Evolutionary conservation across 2,329 filamentous ascomycete species (phyloP).

Genomic region (Penicillium sp.): DNA sequence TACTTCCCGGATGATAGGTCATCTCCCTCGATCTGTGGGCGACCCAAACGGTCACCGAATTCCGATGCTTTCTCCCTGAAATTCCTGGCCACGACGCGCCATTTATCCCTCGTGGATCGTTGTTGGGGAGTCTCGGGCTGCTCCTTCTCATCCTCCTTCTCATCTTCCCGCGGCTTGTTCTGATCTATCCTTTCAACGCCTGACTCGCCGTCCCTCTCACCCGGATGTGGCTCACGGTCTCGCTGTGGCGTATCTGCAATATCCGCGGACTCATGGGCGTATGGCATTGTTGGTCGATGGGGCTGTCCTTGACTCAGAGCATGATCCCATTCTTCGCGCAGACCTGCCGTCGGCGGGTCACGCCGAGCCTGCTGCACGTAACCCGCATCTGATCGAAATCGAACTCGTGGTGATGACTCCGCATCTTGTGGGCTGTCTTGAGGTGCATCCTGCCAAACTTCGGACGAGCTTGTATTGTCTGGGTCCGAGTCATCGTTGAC

Average conservation of each 20-base stretch:
- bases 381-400: constrained; percentile 15
- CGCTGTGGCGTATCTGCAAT: constrained; percentile 24
- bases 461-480: not conserved
- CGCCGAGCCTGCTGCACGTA: constrained; percentile 1
- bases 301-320: constrained; percentile 10
- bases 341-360: constrained; percentile 4
- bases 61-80: constrained; percentile 14
- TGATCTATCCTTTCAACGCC: constrained; percentile 1
- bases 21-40: constrained; percentile 23
- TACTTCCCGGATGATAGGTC: constrained; percentile 24
- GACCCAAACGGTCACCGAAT: constrained; percentile 23
- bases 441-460: not conserved
- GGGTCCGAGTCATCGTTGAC: not conserved
- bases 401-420: constrained; percentile 8
- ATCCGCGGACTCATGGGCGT: constrained; percentile 26
- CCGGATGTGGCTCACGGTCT: not conserved
- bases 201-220: not conserved
- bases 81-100: not conserved
- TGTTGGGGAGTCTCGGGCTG: not conserved
- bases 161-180: not conserved
- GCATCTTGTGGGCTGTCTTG: constrained; percentile 4
- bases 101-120: not conserved
- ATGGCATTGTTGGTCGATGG: constrained; percentile 19
- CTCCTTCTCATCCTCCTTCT: not conserved
- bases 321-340: constrained; percentile 10